Conservation (phyloP, 495 filamentous ascomycete species). For the Trichoderma parareesei region DNA sequence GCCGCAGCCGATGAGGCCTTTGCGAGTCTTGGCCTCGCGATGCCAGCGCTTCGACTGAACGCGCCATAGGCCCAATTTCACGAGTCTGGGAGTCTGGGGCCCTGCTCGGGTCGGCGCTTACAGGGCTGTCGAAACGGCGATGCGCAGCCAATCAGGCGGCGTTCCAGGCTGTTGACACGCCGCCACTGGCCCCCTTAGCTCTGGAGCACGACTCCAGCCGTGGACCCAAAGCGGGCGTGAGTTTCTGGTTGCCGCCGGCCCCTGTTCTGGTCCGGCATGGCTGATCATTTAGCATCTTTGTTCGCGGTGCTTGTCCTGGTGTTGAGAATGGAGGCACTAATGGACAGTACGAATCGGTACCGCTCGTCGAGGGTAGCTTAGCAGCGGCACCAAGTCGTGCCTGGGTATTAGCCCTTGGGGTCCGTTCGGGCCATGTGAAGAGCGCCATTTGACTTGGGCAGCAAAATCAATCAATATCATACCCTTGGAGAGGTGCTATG, state of each 20-base stretch:
- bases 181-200: background rate
- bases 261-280: background rate
- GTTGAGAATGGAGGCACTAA: too few relatives aligned
- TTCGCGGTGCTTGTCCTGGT: background rate
- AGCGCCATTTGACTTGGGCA: too few relatives aligned
- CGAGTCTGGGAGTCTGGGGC: background rate
- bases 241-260: constrained; percentile 4
- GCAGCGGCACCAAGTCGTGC: too few relatives aligned
- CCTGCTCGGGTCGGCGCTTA: background rate
- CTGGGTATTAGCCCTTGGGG: too few relatives aligned
- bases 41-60: constrained; percentile 1
- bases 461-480: too few relatives aligned
- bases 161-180: background rate
- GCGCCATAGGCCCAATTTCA: background rate
- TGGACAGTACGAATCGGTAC: too few relatives aligned
- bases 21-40: background rate
- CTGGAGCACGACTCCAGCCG: background rate
- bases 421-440: too few relatives aligned
- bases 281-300: background rate
- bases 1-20: background rate
- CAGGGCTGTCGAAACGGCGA: background rate
- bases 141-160: background rate
- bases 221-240: background rate
- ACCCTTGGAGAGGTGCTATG: too few relatives aligned
- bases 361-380: too few relatives aligned